Evolutionary conservation across 2,329 filamentous ascomycete species (phyloP).

Genomic region (Drechslera avenae): DNA sequence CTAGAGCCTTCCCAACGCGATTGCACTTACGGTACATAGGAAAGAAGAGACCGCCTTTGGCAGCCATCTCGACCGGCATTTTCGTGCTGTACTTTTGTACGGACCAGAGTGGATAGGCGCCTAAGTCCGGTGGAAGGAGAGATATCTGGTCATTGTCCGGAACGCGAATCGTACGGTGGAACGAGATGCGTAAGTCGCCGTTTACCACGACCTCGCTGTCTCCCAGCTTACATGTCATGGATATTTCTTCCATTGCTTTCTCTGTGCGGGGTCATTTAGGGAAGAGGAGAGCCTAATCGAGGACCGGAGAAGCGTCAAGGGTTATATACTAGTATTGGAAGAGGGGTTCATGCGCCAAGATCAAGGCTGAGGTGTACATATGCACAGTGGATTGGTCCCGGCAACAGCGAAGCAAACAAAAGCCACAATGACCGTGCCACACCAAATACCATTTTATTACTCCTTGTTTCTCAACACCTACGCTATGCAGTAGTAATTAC

Average conservation of each 20-base stretch:
- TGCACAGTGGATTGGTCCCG: too few relatives aligned
- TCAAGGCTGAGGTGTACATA: too few relatives aligned
- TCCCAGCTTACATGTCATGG: neutral
- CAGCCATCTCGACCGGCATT: constrained; percentile 44
- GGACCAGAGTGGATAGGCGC: constrained; percentile 16
- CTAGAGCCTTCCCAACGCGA: neutral
- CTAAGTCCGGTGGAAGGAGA: constrained; percentile 19
- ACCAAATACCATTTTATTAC: neutral
- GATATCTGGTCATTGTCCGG: constrained; percentile 39
- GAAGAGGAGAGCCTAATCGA: too few relatives aligned
- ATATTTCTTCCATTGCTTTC: neutral
- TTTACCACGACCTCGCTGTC: constrained; percentile 9
- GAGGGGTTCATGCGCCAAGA: too few relatives aligned
- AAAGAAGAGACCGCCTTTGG: constrained; percentile 54
- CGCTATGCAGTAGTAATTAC: constrained; percentile 1
- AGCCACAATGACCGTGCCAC: neutral
- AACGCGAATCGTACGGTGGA: constrained; percentile 24
- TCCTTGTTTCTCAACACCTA: neutral
- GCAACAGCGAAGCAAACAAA: neutral
- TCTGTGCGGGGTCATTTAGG: too few relatives aligned
- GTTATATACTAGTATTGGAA: too few relatives aligned
- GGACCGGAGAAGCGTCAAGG: too few relatives aligned
- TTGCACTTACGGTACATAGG: constrained; percentile 56
- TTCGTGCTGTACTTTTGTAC: constrained; percentile 29
- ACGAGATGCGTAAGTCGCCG: constrained; percentile 19